Evolutionary conservation across 352 stramenopile species (phyloP), one percentile per base, ranked within the genome.

Genomic region (Globisporangium canariense): DNA sequence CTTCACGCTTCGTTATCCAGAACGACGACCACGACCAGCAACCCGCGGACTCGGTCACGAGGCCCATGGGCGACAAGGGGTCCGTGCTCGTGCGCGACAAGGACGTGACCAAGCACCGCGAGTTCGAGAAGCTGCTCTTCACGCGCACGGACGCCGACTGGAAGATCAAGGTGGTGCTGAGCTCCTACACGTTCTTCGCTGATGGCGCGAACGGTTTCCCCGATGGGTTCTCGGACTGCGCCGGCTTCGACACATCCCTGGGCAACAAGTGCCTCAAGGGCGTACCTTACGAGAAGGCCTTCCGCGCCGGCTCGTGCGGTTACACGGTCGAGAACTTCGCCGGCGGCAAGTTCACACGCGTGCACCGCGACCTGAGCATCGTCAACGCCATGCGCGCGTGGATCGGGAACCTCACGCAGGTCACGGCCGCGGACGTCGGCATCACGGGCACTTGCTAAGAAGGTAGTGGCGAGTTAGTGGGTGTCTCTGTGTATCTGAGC

Each of bases 11-110:
- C 32, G 82, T 88, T 38, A 73, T 91, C n/a, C 82, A 91, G 60
- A 91, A 89, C 58, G 82, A 89, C 40, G 82, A 91, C 60, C 75
- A 85, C 59, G 82, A 91, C 65, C 82, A 91, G 58, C 80, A 91
- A 55, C 69, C 70, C 28, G 65, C 70, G 0, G 80, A 74, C 13
- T 86, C 75, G 7, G 72, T 69, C 3, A 74, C 79, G 10, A 76
- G 80, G 2, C 68, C 78, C 40, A 91, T 91, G 81, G 68, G 71
- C 0, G 67, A 75, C 46, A 64, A 71, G 36, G 81, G 80, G 1
- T 88, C 76, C 0, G 75, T 91, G 18, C 65, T 91, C 9, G 65
- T 91, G 36, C 82, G 77, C 47, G 69, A 77, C 40, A 74, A 78
- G 49, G 60, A 84, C 41, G 77, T 88, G 10, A 64, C 25, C n/a